These are phyloP conservation scores for Clonostachys solani DNA, from an alignment of 2,329 filamentous ascomycete species.

Conservation along the genomic window DNA sequence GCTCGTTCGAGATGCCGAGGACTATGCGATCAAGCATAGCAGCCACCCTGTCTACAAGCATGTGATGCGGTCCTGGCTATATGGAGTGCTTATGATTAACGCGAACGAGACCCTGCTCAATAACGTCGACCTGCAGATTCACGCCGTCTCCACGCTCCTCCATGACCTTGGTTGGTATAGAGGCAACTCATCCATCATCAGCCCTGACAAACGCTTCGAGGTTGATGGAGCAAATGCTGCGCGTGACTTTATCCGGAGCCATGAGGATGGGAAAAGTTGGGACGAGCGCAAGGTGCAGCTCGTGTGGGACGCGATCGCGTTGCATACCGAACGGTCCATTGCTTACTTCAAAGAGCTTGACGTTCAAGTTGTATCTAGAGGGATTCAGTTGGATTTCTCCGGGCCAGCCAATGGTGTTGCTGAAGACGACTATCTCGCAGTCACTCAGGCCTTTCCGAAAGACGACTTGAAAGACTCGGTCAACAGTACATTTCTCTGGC, in stretches of 20 bases:
- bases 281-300: conserved; percentile 34
- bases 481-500: conserved; percentile 28
- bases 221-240: conserved; percentile 42
- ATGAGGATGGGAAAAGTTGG: conserved; percentile 20
- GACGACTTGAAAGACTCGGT: conserved; percentile 22
- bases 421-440: conserved; percentile 20
- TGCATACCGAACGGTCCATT: conserved; percentile 33
- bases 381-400: not conserved
- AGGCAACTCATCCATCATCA: conserved; percentile 23
- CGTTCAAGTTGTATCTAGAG: conserved; percentile 12
- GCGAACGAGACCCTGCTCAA: conserved; percentile 11
- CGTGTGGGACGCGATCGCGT: conserved; percentile 10
- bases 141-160: conserved; percentile 31
- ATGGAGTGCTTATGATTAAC: conserved; percentile 10
- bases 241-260: conserved; percentile 25
- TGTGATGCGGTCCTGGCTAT: conserved; percentile 19
- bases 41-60: conserved; percentile 29
- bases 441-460: conserved; percentile 26
- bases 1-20: conserved; percentile 23
- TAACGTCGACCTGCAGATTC: conserved; percentile 26
- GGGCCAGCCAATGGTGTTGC: conserved; percentile 18
- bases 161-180: conserved; percentile 39
- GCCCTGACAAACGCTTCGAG: conserved; percentile 38
- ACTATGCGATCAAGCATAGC: conserved; percentile 18
- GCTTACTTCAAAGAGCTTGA: conserved; percentile 34